A percentile compares a stretch with the other conserved stretches of the same genome.
phyloP scores from a whole-genome alignment of 768 basidiomycete species.

The Grammothele lineata region DNA sequence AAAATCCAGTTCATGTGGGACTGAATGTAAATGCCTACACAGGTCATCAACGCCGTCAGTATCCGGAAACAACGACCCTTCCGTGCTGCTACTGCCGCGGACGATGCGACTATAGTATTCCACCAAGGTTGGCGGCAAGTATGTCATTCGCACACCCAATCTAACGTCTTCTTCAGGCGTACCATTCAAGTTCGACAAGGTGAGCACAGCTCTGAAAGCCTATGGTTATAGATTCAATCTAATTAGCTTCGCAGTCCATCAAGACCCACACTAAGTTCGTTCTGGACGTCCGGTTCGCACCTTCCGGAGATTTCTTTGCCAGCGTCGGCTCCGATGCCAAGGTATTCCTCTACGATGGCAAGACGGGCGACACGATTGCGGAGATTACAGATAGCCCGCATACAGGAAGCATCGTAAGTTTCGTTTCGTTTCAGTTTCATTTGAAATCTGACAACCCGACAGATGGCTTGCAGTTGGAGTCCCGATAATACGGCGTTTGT shows the following conservation, averaged over 20 bases:
- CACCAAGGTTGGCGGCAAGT: constrained; percentile 65
- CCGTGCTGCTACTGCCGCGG: constrained; percentile 84
- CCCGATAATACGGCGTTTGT: constrained; percentile 65
- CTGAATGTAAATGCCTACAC: background rate
- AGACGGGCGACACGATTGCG: constrained; percentile 71
- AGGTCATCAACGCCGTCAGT: constrained; percentile 85
- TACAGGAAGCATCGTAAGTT: constrained; percentile 70
- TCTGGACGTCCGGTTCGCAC: constrained; percentile 82
- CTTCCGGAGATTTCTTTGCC: constrained; percentile 77
- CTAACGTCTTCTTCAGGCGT: constrained; percentile 42
- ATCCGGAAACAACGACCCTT: constrained; percentile 88
- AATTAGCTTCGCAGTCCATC: constrained; percentile 50
- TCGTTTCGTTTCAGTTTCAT: background rate
- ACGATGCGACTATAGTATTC: constrained; percentile 79
- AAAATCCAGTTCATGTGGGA: too few species aligned
- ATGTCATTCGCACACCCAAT: too few species aligned
- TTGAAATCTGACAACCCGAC: background rate
- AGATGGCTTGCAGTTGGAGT: constrained; percentile 82
- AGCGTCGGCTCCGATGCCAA: constrained; percentile 89
- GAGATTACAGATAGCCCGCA: constrained; percentile 69
- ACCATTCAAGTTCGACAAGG: constrained; percentile 90
- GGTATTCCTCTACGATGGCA: constrained; percentile 87
- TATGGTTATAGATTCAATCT: background rate
- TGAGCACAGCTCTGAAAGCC: constrained; percentile 14
- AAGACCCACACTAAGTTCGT: constrained; percentile 90